Conservation (phyloP, 805 yeast genomes). For the Priceomyces melissophilus region DNA sequence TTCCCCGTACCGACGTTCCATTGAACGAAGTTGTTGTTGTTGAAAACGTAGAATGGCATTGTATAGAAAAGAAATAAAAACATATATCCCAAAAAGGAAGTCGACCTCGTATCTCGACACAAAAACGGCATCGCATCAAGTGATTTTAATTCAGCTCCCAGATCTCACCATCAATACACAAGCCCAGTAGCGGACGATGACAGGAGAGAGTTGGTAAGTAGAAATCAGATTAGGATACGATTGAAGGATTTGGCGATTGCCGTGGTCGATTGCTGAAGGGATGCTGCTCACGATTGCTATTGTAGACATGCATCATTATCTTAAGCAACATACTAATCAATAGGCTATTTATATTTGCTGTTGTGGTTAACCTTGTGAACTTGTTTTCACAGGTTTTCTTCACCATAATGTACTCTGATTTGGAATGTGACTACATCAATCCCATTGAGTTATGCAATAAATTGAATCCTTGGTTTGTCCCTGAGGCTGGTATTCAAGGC, state of each 20-base stretch:
- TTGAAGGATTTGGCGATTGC: too few species aligned
- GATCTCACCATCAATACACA: constrained; percentile 4
- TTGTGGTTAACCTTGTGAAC: constrained; percentile 79
- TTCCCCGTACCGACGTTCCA: constrained; percentile 19
- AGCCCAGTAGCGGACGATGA: constrained; percentile 22
- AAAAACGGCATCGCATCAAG: constrained; percentile 7
- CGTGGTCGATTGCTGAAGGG: too few species aligned
- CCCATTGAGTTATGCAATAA: constrained; percentile 95
- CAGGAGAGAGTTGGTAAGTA: constrained; percentile 49
- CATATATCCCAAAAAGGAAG: constrained; percentile 7
- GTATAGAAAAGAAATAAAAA: constrained; percentile 16
- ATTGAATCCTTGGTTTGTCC: constrained; percentile 82
- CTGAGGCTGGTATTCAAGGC: constrained; percentile 85
- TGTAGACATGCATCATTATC: too few species aligned
- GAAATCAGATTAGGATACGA: too few species aligned
- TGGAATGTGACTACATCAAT: constrained; percentile 94
- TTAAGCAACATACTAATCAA: background rate
- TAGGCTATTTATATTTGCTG: constrained; percentile 71
- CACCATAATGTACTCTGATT: constrained; percentile 91
- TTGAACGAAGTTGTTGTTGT: constrained; percentile 9
- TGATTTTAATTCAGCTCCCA: background rate
- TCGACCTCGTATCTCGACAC: constrained; percentile 2
- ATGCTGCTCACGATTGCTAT: too few species aligned
- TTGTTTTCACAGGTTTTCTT: constrained; percentile 90
- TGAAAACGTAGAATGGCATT: constrained; percentile 16